These are phyloP conservation scores for Carex arenaria DNA, from an alignment of 202 grass and related monocot genomes.

Conservation along the genomic window DNA sequence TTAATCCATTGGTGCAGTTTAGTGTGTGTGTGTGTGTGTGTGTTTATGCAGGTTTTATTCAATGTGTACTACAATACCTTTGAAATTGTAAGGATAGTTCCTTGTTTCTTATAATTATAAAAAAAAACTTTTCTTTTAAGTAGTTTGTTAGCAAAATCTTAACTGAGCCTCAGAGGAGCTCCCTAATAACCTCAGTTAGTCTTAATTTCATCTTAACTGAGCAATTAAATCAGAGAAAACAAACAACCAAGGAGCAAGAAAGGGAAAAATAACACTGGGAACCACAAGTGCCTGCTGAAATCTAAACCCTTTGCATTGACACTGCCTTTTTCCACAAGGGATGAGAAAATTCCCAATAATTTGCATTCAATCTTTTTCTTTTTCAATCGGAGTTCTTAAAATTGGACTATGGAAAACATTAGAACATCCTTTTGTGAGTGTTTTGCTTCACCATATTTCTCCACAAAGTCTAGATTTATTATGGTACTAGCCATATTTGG, in stretches of 20 bases:
- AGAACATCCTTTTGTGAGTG: background rate
- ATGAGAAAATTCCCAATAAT: background rate
- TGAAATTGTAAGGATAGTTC: background rate
- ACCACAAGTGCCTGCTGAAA: background rate
- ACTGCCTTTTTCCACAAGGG: background rate
- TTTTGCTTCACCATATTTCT: conserved; percentile 2
- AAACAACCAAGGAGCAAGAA: background rate
- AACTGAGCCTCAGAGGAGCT: background rate
- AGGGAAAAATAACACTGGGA: background rate
- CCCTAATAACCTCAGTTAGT: background rate
- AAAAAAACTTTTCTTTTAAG: background rate
- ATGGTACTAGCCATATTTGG: background rate
- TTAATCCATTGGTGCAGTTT: background rate
- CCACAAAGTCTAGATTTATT: background rate
- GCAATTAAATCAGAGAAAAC: background rate
- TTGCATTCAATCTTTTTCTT: background rate
- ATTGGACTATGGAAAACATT: background rate
- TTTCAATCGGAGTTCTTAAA: background rate
- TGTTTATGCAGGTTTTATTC: background rate
- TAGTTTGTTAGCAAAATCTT: background rate
- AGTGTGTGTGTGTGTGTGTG: background rate
- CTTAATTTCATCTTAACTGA: background rate
- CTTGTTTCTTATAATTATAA: background rate
- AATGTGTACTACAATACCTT: background rate
- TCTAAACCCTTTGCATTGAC: background rate